Evolutionary conservation across 805 yeast species (phyloP).

Genomic region (Yarrowia porcina): DNA sequence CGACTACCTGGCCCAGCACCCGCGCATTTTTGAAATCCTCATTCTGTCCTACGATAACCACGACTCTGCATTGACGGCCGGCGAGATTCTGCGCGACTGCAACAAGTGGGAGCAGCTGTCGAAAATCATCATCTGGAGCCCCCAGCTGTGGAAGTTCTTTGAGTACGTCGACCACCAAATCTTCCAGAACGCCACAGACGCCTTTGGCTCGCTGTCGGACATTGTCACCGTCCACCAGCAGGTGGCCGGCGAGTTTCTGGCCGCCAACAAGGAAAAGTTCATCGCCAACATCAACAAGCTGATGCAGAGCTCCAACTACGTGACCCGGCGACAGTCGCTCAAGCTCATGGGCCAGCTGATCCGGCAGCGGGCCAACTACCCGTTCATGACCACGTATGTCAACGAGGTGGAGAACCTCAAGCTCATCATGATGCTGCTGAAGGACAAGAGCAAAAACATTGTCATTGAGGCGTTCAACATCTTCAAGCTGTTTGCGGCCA

Average conservation of each 20-base stretch:
- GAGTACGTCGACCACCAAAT: constrained; percentile 68
- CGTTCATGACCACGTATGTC: constrained; percentile 71
- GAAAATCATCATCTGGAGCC: constrained; percentile 54
- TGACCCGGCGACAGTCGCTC: constrained; percentile 86
- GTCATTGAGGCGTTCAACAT: constrained; percentile 90
- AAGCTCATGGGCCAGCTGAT: constrained; percentile 69
- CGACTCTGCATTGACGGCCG: constrained; percentile 70
- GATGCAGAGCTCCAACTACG: constrained; percentile 77
- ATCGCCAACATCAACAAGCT: constrained; percentile 61
- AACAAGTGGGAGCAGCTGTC: constrained; percentile 72
- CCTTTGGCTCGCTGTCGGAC: constrained; percentile 73
- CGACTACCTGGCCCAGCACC: constrained; percentile 68
- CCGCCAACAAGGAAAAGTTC: constrained; percentile 54
- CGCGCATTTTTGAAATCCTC: constrained; percentile 60
- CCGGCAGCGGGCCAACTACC: constrained; percentile 64
- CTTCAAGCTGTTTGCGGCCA: constrained; percentile 93
- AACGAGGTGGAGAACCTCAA: constrained; percentile 80
- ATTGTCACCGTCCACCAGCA: constrained; percentile 66
- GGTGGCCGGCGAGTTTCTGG: constrained; percentile 67
- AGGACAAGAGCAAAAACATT: constrained; percentile 85
- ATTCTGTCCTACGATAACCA: constrained; percentile 69
- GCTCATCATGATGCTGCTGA: constrained; percentile 75
- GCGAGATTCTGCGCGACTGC: constrained; percentile 80
- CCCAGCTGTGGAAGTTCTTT: constrained; percentile 77
- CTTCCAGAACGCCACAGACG: constrained; percentile 88